phyloP scores from a whole-genome alignment of 2,329 filamentous ascomycete species.

The Fusarium odoratissimum region DNA sequence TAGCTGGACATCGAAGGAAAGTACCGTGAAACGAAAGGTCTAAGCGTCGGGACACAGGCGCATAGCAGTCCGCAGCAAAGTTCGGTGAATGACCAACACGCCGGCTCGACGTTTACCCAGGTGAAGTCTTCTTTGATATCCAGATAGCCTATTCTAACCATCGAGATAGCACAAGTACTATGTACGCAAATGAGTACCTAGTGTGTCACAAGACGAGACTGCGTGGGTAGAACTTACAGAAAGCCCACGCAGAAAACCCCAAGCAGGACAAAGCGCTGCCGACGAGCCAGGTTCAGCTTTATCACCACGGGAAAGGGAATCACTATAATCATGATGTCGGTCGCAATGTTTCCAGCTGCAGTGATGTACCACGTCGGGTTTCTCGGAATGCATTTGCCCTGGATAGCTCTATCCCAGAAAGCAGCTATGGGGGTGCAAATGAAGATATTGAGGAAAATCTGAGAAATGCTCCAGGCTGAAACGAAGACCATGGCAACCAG shows the following conservation, averaged over 20 bases:
- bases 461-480: background rate
- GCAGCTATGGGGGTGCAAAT: background rate
- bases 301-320: background rate
- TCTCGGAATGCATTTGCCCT: background rate
- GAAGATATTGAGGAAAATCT: background rate
- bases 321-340: background rate
- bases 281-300: background rate
- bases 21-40: background rate
- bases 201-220: fast-evolving
- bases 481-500: fast-evolving
- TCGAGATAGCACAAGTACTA: background rate
- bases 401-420: fast-evolving
- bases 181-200: fast-evolving
- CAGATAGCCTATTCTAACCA: background rate
- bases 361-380: background rate
- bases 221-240: background rate
- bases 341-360: background rate
- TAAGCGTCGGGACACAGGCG: background rate
- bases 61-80: background rate
- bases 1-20: fast-evolving
- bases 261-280: background rate
- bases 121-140: fast-evolving
- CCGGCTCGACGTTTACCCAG: background rate
- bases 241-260: background rate
- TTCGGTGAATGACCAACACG: background rate